Evolutionary conservation across 305 asterid genomes (phyloP), one percentile per base, ranked within the genome.

Genomic region (Fraxinus latifolia): DNA sequence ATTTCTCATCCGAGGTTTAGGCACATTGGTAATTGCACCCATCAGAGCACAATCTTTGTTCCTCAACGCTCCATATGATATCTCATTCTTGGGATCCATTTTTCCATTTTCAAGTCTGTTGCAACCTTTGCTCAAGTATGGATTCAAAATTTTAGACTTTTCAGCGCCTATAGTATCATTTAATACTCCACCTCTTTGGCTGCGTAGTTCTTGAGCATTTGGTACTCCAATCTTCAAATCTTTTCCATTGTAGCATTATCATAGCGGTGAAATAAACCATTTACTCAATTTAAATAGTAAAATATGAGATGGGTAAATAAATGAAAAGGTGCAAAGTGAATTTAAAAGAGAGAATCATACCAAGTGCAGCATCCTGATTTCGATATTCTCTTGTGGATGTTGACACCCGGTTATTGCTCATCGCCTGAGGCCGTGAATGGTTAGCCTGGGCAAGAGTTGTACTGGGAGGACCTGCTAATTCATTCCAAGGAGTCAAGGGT

Each of bases 381-480:
- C 44, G 81, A 27, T 32, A 70, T 79, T 79, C 80, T 76, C 80
- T 80, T 29, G 85, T 79, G 58, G 85, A 81, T 84, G 75, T 74
- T 31, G 85, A 80, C 84, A 82, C 81, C 88, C 25, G 25, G 75
- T 70, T 70, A 70, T 70, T 70, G 75, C 81, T 82, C n/a, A 76
- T 85, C 77, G 81, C 85, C 78, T 86, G 90, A 70, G 88, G 83
- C 79, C 81, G 82, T 58, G 84, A 84, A 79, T 84, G 89, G 78
- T 80, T 53, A n/a, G 25, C 90, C 82, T 81, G 87, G 78, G 92
- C 90, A 85, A 89, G 84, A 55, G 91, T 89, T 74, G 87, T 87
- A 77, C 78, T 88, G 60, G 87, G 84, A 27, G 89, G 90, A 25
- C 87, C 87, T 29, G 85, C 80, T 60, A 68, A 83, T 79, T 86